Evolutionary conservation across 1,139 yeast genomes (phyloP), one percentile per base, ranked within the genome.

Genomic region (Kodamaea arcana): DNA sequence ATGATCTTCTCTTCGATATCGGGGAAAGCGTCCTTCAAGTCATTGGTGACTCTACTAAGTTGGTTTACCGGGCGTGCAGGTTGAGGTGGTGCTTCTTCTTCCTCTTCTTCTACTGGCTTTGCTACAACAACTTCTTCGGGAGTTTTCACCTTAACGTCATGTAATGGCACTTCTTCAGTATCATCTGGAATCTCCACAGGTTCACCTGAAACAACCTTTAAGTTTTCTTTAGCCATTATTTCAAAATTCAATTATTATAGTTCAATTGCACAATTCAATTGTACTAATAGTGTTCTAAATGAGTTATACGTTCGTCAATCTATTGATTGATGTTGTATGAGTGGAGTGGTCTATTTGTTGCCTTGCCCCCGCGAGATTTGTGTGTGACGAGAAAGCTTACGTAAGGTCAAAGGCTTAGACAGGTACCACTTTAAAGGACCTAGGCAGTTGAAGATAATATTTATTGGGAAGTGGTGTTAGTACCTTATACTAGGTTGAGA

Each of bases 1-100:
- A 87, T 69, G 44, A 80, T 73, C 44, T 79, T 76, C 25, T 76
- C 83, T 34, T 86, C 95, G 20, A 77, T 62, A 15, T 66, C 62
- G 1, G 97, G 97, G 57, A 88, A 88, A 1, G 97, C 96, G 16
- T 84, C 94, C 50, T 73, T 70, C 45, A 88, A 66, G 38, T 78
- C 75, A 22, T 69, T 64, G 42, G 73, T 68, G 31, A 78, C 68
- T 45, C 68, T 65, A 23, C 75, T 62, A 29, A 69, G 64, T 15
- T 86, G 83, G 8, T 82, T 72, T 11, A 67, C 55, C 10, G 88
- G 90, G 48, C 95, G 72, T 14, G 78, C 69, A 3, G 95, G 95
- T 44, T 69, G 74, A n/a, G 83, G 75, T 4, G 95, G 95, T 10
- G 81, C 75, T 2, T 51, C 52, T 20, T 41, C 47, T 11, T 38